Percentiles rank a stretch among this genome's conserved stretches.
Conservation (phyloP, 139 green algal species). For the Volvox africanus region DNA sequence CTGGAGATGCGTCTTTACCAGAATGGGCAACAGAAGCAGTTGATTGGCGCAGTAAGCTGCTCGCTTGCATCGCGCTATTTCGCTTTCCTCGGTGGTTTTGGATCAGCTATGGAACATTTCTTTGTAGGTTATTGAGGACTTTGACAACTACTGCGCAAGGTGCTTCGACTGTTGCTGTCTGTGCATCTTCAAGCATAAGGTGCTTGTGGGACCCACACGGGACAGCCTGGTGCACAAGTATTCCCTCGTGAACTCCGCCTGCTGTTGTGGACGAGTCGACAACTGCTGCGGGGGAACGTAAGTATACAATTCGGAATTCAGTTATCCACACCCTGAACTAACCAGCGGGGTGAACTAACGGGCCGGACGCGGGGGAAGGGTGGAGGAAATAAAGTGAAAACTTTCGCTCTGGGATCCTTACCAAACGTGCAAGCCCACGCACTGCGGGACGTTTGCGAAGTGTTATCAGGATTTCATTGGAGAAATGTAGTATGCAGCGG, state of each 20-base stretch:
- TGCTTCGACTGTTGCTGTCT: constrained; percentile 21
- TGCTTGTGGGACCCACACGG: constrained; percentile 27
- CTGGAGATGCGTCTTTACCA: constrained; percentile 37
- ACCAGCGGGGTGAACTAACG: not conserved
- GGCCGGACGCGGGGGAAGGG: not conserved
- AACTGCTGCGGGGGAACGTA: constrained; percentile 66
- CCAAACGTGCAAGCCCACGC: too few relatives aligned
- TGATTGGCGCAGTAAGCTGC: too few relatives aligned
- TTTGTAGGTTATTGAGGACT: constrained; percentile 16
- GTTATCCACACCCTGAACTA: not conserved
- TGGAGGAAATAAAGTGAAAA: not conserved
- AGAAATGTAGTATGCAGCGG: too few relatives aligned
- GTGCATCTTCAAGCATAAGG: constrained; percentile 3
- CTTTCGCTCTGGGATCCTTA: not conserved
- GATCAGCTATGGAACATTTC: not conserved
- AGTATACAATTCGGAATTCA: not conserved
- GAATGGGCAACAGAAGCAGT: not conserved
- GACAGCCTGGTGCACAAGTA: constrained; percentile 50
- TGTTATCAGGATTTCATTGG: too few relatives aligned
- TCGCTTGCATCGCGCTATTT: not conserved
- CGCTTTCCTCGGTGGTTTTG: too few relatives aligned
- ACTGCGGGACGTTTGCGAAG: too few relatives aligned
- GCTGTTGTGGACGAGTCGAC: constrained; percentile 60
- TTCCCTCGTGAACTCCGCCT: constrained; percentile 34
- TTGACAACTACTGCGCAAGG: not conserved